Evolutionary conservation across 306 rosid species (phyloP), one percentile per base, ranked within the genome.

Genomic region (Glycine soja): DNA sequence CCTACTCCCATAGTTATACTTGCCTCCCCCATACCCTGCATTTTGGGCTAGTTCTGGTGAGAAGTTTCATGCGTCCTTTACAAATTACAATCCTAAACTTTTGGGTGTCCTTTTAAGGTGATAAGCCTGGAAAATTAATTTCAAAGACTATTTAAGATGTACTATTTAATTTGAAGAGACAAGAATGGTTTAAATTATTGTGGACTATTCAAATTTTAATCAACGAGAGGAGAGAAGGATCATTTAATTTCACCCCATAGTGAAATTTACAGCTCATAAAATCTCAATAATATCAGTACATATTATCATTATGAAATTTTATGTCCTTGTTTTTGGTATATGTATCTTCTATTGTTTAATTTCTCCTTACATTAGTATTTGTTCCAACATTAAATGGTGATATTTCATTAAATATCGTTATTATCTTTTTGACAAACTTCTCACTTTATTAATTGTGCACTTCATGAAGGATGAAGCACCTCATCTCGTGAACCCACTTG

Each of bases 401-500:
- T 59, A 58, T 68, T 73, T 14, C 45, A 75, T 74, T 42, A 46
- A 68, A 45, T 57, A 8, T 68, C 32, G 14, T 68, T 32, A 47
- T 56, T 65, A 42, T 66, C 3, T 63, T 43, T 77, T 62, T 14
- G 64, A 47, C 72, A 59, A 61, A 34, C 59, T 68, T 80, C 57
- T 70, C 34, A 86, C 56, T 78, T 42, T 34, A 36, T 54, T 72
- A 32, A 64, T 42, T 78, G 42, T 67, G 74, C 48, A 43, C 66
- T 83, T 81, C 52, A 70, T 84, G 87, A 86, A 95, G 98, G 97
- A 95, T 72, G 99, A 95, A 89, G 97, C 99, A 53, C 97, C 97
- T 50, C 86, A 88, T 83, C 93, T 95, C 57, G 99, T 95, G 84
- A 95, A 95, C 78, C 97, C 95, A 46, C 92, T 92, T 34, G 92